These are phyloP conservation scores for Kazachstania taianensis DNA, from an alignment of 805 yeast species.

Conservation along the genomic window DNA sequence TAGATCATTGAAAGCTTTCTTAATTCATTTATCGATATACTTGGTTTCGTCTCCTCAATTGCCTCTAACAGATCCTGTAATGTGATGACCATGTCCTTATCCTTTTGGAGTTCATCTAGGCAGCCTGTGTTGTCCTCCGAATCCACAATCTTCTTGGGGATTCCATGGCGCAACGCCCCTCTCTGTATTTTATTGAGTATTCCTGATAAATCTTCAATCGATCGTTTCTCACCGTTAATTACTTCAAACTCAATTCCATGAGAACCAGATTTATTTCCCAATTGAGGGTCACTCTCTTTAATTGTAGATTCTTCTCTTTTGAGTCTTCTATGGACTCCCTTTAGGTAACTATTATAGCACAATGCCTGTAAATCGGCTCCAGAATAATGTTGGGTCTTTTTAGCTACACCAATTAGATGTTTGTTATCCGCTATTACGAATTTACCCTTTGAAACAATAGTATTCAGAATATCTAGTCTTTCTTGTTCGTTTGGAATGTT, in stretches of 20 bases:
- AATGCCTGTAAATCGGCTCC: conserved; percentile 95
- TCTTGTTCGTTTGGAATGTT: conserved; percentile 70
- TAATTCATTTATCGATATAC: conserved; percentile 68
- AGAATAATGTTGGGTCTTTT: conserved; percentile 62
- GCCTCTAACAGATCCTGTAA: conserved; percentile 52
- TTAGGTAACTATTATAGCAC: conserved; percentile 82
- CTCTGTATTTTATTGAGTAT: not conserved
- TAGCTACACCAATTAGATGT: conserved; percentile 44
- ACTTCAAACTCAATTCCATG: too few relatives aligned
- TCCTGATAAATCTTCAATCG: too few relatives aligned
- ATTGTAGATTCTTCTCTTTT: too few relatives aligned
- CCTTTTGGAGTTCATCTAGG: too few relatives aligned
- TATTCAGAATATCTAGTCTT: conserved; percentile 55
- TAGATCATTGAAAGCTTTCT: conserved; percentile 55
- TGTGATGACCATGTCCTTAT: too few relatives aligned
- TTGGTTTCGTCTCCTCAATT: conserved; percentile 71
- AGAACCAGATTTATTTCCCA: too few relatives aligned
- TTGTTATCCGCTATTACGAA: conserved; percentile 25
- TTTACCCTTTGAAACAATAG: conserved; percentile 9
- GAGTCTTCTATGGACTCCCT: conserved; percentile 67
- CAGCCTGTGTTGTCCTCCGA: too few relatives aligned
- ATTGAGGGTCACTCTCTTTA: too few relatives aligned
- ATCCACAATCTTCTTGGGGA: too few relatives aligned
- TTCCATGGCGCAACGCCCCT: too few relatives aligned
- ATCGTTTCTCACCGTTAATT: too few relatives aligned